phyloP scores from a whole-genome alignment of 345 rosid species.

The Ricinus communis region DNA sequence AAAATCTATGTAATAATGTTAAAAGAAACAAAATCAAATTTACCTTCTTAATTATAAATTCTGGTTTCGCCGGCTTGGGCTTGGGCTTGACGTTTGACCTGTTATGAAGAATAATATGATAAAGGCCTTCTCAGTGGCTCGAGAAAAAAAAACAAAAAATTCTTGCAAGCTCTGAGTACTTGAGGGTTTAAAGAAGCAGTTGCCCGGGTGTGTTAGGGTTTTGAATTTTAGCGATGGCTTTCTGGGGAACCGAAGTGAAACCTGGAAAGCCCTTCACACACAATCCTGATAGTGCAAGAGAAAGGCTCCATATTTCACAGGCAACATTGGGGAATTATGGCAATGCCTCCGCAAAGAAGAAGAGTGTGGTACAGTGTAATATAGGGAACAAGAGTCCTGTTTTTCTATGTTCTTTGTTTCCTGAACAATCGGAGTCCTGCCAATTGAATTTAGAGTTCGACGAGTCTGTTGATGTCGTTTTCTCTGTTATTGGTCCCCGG shows the following conservation, averaged over 20 bases:
- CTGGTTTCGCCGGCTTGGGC: too few relatives aligned
- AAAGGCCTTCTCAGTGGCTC: too few relatives aligned
- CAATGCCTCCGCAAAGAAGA: conserved; percentile 13
- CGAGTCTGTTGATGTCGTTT: conserved; percentile 64
- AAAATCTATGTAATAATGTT: too few relatives aligned
- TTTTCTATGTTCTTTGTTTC: conserved; percentile 57
- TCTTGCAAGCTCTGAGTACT: too few relatives aligned
- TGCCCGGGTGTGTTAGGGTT: too few relatives aligned
- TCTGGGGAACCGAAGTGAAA: conserved; percentile 67
- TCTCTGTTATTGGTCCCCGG: conserved; percentile 69
- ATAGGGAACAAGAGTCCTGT: conserved; percentile 65
- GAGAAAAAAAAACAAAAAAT: too few relatives aligned
- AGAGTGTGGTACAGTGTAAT: conserved; percentile 65
- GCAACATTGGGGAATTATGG: conserved; percentile 73
- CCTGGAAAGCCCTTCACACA: conserved; percentile 60
- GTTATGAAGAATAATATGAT: too few relatives aligned
- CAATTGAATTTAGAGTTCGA: conserved; percentile 71
- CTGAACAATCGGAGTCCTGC: conserved; percentile 48
- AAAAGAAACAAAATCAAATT: too few relatives aligned
- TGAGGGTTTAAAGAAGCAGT: too few relatives aligned
- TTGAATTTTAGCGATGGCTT: conserved; percentile 9
- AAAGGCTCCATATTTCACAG: conserved; percentile 72
- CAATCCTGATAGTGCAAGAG: conserved; percentile 16
- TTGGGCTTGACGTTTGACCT: too few relatives aligned
- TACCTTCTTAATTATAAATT: too few relatives aligned